Conservation (phyloP, 768 basidiomycete species). For the Fistulinella prunicolor region DNA sequence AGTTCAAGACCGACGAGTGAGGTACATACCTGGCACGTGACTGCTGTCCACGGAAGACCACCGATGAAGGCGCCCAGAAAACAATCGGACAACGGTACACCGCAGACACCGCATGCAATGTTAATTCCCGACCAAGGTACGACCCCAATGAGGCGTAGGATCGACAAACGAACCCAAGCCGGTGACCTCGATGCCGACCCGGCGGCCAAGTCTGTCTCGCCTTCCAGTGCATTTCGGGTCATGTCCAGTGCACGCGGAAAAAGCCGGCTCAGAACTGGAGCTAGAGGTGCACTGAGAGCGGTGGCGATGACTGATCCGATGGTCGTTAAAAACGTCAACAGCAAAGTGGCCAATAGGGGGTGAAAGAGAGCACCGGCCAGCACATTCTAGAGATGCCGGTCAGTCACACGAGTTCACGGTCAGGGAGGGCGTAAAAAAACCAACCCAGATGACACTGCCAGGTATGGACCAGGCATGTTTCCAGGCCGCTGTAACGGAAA, state of each 20-base stretch:
- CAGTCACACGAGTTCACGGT: constrained; percentile 13
- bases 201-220: constrained; percentile 47
- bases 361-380: constrained; percentile 85
- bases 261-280: constrained; percentile 74
- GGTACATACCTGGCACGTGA: constrained; percentile 75
- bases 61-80: constrained; percentile 82
- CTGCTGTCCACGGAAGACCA: constrained; percentile 84
- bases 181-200: constrained; percentile 37
- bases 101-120: constrained; percentile 91
- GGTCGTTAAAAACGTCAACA: constrained; percentile 83
- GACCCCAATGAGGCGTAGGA: constrained; percentile 87
- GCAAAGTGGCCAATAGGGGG: constrained; percentile 73
- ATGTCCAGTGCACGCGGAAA: constrained; percentile 85
- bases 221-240: constrained; percentile 78
- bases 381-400: constrained; percentile 63
- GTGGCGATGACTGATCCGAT: constrained; percentile 83
- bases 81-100: constrained; percentile 73
- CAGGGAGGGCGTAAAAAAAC: constrained; percentile 22
- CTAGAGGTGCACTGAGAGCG: constrained; percentile 75
- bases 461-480: constrained; percentile 98
- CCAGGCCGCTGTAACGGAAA: constrained; percentile 85
- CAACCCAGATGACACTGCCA: constrained; percentile 87
- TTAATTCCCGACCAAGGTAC: constrained; percentile 98
- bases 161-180: constrained; percentile 82
- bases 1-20: constrained; percentile 8